Conservation (phyloP, 2,329 filamentous ascomycete species). For the Aspergillus sp. region DNA sequence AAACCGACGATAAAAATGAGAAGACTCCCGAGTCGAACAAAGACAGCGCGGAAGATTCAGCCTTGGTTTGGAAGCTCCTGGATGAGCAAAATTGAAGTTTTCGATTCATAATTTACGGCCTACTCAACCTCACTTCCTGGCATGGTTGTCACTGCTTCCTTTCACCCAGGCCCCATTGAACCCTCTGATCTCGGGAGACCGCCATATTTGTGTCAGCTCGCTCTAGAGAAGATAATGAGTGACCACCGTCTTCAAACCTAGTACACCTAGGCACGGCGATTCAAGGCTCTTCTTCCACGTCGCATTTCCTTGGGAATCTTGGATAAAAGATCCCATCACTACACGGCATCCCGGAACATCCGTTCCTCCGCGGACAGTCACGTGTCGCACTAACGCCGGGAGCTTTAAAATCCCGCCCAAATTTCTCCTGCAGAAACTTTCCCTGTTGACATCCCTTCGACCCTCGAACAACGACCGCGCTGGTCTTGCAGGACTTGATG, state of each 20-base stretch:
- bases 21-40: slow-evolving; percentile 14
- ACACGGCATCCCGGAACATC: slow-evolving; percentile 6
- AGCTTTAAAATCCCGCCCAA: slow-evolving; percentile 19
- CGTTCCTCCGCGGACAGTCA: slow-evolving; percentile 18
- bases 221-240: too few relatives aligned
- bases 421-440: slow-evolving; percentile 7
- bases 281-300: too few relatives aligned
- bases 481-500: slow-evolving; percentile 1
- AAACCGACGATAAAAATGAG: slow-evolving; percentile 3
- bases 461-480: not conserved
- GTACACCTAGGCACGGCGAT: not conserved
- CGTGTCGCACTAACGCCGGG: slow-evolving; percentile 22
- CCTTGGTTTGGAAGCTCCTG: slow-evolving; percentile 41
- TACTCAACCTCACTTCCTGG: not conserved
- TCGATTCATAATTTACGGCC: not conserved
- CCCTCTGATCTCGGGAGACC: not conserved
- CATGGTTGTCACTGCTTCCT: too few relatives aligned
- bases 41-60: slow-evolving; percentile 29
- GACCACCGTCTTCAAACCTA: not conserved
- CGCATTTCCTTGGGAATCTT: too few relatives aligned
- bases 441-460: slow-evolving; percentile 3
- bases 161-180: too few relatives aligned
- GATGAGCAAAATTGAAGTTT: slow-evolving; percentile 30
- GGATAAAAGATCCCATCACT: not conserved
- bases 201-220: not conserved